Evolutionary conservation across 495 filamentous ascomycete species (phyloP).

Genomic region (Astrothelium macrocarpum): DNA sequence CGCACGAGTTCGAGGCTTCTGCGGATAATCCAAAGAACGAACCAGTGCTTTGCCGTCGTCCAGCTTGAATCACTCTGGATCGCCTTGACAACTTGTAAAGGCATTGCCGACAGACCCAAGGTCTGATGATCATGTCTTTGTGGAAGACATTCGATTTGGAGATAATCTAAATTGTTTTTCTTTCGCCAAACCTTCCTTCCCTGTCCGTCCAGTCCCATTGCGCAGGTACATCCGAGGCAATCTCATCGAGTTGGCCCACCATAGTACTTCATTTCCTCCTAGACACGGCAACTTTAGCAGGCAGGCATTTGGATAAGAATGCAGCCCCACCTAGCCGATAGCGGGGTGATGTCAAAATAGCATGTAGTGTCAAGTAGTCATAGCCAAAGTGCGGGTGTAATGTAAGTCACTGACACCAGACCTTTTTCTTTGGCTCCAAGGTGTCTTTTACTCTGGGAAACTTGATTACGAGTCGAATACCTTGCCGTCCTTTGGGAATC

Average conservation of each 20-base stretch:
- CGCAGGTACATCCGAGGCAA: neutral
- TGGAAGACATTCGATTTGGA: neutral
- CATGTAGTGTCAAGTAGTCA: neutral
- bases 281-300: neutral
- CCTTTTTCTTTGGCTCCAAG: neutral
- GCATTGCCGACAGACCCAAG: slow-evolving; percentile 30
- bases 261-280: no score
- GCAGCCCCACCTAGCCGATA: neutral
- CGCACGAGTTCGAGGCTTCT: neutral
- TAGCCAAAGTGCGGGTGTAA: neutral
- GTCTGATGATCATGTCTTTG: slow-evolving; percentile 19
- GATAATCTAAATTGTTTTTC: neutral
- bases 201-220: neutral
- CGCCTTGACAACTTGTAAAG: slow-evolving; percentile 17
- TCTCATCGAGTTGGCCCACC: no score
- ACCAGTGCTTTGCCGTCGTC: slow-evolving; percentile 22
- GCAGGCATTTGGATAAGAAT: neutral
- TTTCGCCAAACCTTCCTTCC: neutral
- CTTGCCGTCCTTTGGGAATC: neutral
- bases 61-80: slow-evolving; percentile 5
- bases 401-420: neutral
- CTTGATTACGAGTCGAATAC: neutral
- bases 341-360: neutral
- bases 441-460: neutral
- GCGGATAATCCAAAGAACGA: neutral